These are phyloP conservation scores for Vinca major DNA, from an alignment of 305 asterid species.

Conservation along the genomic window DNA sequence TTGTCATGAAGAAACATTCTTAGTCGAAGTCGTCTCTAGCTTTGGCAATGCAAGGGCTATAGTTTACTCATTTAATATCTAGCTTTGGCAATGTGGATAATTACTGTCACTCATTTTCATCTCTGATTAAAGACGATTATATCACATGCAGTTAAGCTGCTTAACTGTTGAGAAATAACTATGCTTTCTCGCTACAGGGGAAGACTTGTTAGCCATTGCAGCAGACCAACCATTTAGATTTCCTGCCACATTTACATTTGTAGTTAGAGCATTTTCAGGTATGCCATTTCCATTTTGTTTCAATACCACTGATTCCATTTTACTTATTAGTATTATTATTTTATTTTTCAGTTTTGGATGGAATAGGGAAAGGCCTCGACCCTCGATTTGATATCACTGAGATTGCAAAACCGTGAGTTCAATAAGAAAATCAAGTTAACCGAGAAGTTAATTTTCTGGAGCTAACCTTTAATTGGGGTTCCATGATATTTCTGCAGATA, in stretches of 20 bases:
- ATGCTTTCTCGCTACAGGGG: constrained; percentile 45
- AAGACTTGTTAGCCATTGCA: constrained; percentile 82
- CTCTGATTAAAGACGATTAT: background rate
- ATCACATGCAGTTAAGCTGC: constrained; percentile 1
- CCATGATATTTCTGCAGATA: constrained; percentile 37
- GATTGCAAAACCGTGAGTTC: constrained; percentile 92
- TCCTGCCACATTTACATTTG: constrained; percentile 97
- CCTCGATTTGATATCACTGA: constrained; percentile 99
- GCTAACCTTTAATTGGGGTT: constrained; percentile 5
- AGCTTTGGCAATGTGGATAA: constrained; percentile 2
- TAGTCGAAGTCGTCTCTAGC: background rate
- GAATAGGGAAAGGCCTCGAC: constrained; percentile 97
- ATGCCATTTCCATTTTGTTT: constrained; percentile 8
- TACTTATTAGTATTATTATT: background rate
- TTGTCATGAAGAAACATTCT: background rate
- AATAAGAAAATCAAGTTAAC: constrained; percentile 1
- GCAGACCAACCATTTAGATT: constrained; percentile 99
- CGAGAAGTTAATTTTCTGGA: background rate
- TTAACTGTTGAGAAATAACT: background rate
- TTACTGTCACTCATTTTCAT: background rate
- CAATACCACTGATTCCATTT: constrained; percentile 9
- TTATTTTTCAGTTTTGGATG: constrained; percentile 66
- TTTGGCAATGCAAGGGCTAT: background rate
- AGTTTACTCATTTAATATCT: background rate
- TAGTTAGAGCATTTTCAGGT: constrained; percentile 93